phyloP scores from a whole-genome alignment of 164 flowering plant genomes.

The Liquidambar formosana region DNA sequence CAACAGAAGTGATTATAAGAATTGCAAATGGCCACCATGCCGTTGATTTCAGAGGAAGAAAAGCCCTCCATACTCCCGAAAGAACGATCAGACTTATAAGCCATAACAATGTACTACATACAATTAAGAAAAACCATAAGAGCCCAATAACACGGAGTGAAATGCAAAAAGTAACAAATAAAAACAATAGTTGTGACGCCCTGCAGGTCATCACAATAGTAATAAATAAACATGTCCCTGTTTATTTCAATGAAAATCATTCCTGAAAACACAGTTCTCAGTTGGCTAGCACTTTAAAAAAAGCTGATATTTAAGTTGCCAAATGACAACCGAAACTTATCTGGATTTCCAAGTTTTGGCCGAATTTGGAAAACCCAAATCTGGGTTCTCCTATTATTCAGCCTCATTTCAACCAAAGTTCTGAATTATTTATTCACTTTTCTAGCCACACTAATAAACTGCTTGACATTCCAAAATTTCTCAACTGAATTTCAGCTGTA shows the following conservation, averaged over 20 bases:
- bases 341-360: neutral
- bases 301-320: neutral
- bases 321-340: neutral
- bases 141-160: neutral
- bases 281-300: neutral
- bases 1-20: conserved; percentile 71
- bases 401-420: neutral
- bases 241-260: neutral
- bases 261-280: neutral
- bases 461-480: too few relatives aligned
- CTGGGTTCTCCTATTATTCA: neutral
- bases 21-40: conserved; percentile 73
- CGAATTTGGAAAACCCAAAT: neutral
- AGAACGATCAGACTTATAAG: conserved; percentile 80
- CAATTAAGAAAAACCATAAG: conserved; percentile 13
- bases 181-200: too few relatives aligned
- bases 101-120: conserved; percentile 78
- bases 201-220: too few relatives aligned
- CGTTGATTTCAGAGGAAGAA: conserved; percentile 77
- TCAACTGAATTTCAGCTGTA: too few relatives aligned
- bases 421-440: neutral
- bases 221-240: neutral
- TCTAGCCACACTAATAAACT: too few relatives aligned
- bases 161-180: neutral
- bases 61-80: conserved; percentile 79